Evolutionary conservation across 2,329 filamentous ascomycete species (phyloP), one percentile per base, ranked within the genome.

Genomic region (Sporothrix brasiliensis): DNA sequence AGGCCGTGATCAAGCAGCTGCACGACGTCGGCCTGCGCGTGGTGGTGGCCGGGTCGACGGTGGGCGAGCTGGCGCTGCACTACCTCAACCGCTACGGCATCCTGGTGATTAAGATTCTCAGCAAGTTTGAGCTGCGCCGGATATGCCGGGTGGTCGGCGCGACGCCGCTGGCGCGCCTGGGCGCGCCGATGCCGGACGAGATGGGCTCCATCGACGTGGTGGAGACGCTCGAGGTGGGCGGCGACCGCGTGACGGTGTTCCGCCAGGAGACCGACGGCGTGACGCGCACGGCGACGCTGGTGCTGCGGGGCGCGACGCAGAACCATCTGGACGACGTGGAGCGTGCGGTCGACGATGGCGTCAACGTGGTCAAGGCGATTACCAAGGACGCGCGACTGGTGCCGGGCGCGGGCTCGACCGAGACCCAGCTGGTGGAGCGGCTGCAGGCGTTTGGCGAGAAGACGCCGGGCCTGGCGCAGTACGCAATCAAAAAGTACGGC

Each of bases 151-250:
- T 99, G 30, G 94, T 98, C 68, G 94, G 94, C 73, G 95, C 95
- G 70, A 97, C 95, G 16, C 95, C 95, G n/a, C 87, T 99, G 73
- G 96, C 96, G 68, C 91, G 95, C 76, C 86, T 99, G 63, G 95
- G 95, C 74, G 95, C 96, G 19, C 95, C 95, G 58, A 99, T 99
- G 95, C 95, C 96, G n/a, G 95, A 99, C 76, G 95, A 99, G 86
- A 98, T 97, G 94, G 95, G 95, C 74, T 91, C 83, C 76, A 89
- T 99, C 74, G 95, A 99, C 79, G 81, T 99, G 70, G 95, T 99
- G 44, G 95, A 99, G 86, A 98, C 96, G 1, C 87, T 96, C 58
- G 95, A 99, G 82, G 98, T 99, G 79, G 95, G 95, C 74, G 95
- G 95, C 76, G 95, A 99, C 84, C 91, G 95, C 73, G 96, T 99